Base-by-base conservation (phyloP, 306 rosid genomes). In the Quercus wislizeni region DNA sequence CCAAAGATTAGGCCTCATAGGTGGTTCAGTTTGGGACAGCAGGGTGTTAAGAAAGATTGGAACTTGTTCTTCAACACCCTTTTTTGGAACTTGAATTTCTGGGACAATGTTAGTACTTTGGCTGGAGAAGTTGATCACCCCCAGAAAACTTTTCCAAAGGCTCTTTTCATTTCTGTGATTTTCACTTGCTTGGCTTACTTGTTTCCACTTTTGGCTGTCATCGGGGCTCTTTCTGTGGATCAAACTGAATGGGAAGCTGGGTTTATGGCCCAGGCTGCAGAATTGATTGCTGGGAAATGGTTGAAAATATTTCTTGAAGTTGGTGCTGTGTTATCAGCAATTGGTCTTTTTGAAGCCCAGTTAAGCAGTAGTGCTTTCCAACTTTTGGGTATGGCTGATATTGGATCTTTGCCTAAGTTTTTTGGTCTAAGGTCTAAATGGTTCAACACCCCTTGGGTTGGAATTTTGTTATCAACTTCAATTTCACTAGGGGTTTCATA, bases 101-200 rank as follows among this genome's bases (percentile, higher is more conserved):
- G 90, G 93, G 96, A 91, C 49, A 91, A 76, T 85, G 96, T 88
- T 4, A 91, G 96, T 64, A 91, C 93, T 74, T 63, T 91, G 30
- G 92, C 89, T 5, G 91, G 83, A 6, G 96, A 88, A 69, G 89
- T 91, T n/a, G 90, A 76, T 6, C 51, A 49, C 1, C 96, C 96
- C 1, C 84, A 83, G 23, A 81, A 78, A 30, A 89, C 89, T 5
- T 84, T 89, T 51, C 96, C 96, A 10, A 89, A 82, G 41, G 92
- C 93, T 46, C 83, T 89, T 71, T 25, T 89, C 3, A 67, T 74
- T 68, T 75, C 92, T 17, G 88, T 90, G 41, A 74, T 88, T 74
- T 61, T 91, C n/a, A 88, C 97, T 74, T 88, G 76, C 57, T 74
- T 86, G 5, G 85, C 78, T 64, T 84, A 82, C 52, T 61, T 91